Evolutionary conservation across 306 rosid species (phyloP), one percentile per base, ranked within the genome.

Genomic region (Begonia masoniana): DNA sequence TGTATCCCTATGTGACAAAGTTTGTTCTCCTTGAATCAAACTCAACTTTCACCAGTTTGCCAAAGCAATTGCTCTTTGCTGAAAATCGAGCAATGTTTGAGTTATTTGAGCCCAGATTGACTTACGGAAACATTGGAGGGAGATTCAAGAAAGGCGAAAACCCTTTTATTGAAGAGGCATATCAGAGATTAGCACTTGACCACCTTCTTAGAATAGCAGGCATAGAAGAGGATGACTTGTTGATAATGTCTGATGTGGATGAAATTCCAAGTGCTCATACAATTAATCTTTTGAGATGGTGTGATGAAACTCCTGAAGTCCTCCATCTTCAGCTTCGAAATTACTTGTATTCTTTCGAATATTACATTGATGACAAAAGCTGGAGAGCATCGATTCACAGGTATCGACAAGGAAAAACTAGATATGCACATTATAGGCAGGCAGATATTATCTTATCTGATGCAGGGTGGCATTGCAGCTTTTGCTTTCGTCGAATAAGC

Each of bases 241-340:
- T 71, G 81, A 76, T 76, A 66, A 71, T 76, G 81, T 71, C 77
- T 12, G 81, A 71, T 64, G 81, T 71, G 15, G 95, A 86, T 43
- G 95, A 86, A 78, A 86, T 86, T 76, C 95, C 95, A 1, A 86
- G 93, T 24, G 88, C 80, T 50, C 95, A 86, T 82, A 86, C 95
- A 7, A 76, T 86, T 52, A 66, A 86, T 66, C 95, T 86, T 62
- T 76, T 86, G 82, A 73, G 88, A 56, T 86, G 95, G 95, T 86
- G 95, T 13, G 76, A 82, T 31, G 78, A 76, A 35, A 69, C 68
- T 12, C 95, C 95, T 0, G 71, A 81, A 12, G 51, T 86, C 51
- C 76, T 86, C 64, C 95, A 86, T 68, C 93, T 86, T 17, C 78
- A 74, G 54, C 63, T 86, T 62, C 79, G 61, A 68, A 73, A 86